Base-by-base conservation (phyloP, 805 yeast species). In the Candida lessepsii region DNA sequence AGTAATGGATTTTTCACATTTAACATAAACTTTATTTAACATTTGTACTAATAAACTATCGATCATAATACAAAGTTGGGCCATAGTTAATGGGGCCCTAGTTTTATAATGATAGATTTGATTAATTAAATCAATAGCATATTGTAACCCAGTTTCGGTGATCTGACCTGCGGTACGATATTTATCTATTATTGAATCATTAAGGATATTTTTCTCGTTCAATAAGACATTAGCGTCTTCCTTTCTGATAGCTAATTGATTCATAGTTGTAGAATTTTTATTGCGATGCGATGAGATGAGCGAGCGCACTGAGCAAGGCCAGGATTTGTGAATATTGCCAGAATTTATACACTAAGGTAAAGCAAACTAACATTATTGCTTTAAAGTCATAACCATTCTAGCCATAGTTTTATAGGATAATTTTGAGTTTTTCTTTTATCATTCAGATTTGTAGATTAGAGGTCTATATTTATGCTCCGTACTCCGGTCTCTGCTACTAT, bases 151-250 rank as follows among this genome's bases (percentile, higher is more conserved):
- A 15, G 95, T 83, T 65, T 90, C 96, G 3, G 93, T 69, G 51
- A 89, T 81, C 63, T 86, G 88, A 35, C 96, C 97, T 4, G 96
- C 96, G 37, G 80, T 71, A 63, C 95, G 77, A 65, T 90, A 89
- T 65, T 89, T 90, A 51, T 83, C 91, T 19, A 87, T 58, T 9
- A 83, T 81, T 13, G 73, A 45, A 21, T 71, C 80, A 49, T 70
- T 71, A 48, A 88, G 72, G 29, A 79, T 74, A 60, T 88, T 88
- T 58, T 79, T 86, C 47, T 82, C 82, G 50, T 79, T 80, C 50
- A 88, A 71, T 44, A 87, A 72, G 49, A 82, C 66, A 52, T 84
- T 82, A 38, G 85, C 81, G 54, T 86, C 93, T 52, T 78, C 83
- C 55, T 78, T 81, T 40, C 85, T 82, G 49, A 83, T 77, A 35